Conservation (phyloP, 2,329 filamentous ascomycete genomes). For the Fusarium algeriense region DNA sequence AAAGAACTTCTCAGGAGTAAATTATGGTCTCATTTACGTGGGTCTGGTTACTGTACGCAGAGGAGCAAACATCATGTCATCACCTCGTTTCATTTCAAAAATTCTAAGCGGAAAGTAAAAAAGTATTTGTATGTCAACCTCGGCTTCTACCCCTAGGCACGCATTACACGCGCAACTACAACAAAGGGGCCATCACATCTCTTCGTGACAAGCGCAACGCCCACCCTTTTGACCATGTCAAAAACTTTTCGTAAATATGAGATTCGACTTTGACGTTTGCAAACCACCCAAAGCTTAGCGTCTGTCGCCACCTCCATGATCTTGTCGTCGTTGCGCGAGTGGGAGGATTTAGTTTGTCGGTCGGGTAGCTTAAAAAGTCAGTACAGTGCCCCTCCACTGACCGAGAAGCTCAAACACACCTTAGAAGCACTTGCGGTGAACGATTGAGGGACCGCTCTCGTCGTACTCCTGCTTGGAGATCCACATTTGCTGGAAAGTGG, state of each 20-base stretch:
- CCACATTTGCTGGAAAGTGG: slow-evolving; percentile 99
- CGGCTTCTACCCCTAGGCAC: slow-evolving; percentile 64
- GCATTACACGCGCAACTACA: slow-evolving; percentile 63
- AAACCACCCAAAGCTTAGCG: slow-evolving; percentile 59
- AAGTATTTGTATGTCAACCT: slow-evolving; percentile 70
- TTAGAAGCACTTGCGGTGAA: slow-evolving; percentile 99
- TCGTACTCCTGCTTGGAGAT: slow-evolving; percentile 99
- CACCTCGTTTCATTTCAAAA: slow-evolving; percentile 48
- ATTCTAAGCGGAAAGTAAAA: slow-evolving; percentile 57
- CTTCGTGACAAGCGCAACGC: slow-evolving; percentile 61
- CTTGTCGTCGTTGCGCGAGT: slow-evolving; percentile 55
- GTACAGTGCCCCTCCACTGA: neutral
- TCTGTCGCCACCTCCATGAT: slow-evolving; percentile 60
- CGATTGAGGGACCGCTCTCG: slow-evolving; percentile 98
- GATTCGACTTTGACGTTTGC: slow-evolving; percentile 64
- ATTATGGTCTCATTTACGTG: neutral
- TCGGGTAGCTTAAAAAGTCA: slow-evolving; percentile 50
- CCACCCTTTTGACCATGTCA: slow-evolving; percentile 66
- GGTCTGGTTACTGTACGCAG: neutral
- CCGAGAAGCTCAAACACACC: slow-evolving; percentile 59
- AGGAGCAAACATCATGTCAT: slow-evolving; percentile 35
- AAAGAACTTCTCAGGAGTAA: neutral
- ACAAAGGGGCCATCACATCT: slow-evolving; percentile 63
- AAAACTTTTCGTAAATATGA: slow-evolving; percentile 70
- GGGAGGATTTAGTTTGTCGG: slow-evolving; percentile 51